phyloP scores from a whole-genome alignment of 306 rosid genomes.

The Sphenostylis stenocarpa region DNA sequence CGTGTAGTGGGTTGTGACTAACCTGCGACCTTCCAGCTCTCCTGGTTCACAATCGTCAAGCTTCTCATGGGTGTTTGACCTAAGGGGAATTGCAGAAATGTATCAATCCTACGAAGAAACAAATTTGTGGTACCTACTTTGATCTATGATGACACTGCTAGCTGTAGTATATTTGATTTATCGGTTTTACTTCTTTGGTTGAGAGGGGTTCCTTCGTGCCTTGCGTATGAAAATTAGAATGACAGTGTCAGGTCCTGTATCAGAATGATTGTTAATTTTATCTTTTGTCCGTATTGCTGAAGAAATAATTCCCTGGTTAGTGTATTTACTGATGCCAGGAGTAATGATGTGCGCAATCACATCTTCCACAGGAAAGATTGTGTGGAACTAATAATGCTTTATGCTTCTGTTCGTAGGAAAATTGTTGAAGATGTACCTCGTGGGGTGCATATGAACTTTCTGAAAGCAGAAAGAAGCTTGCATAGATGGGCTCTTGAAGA shows the following conservation, averaged over 20 bases:
- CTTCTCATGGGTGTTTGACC: constrained; percentile 86
- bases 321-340: constrained; percentile 23
- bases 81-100: constrained; percentile 84
- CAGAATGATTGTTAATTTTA: neutral
- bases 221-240: constrained; percentile 7
- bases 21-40: constrained; percentile 64
- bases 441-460: constrained; percentile 91
- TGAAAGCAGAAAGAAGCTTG: constrained; percentile 98
- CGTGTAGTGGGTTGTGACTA: constrained; percentile 93
- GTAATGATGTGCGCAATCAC: neutral
- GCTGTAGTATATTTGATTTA: constrained; percentile 4
- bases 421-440: constrained; percentile 94
- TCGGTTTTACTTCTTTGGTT: constrained; percentile 16
- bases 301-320: constrained; percentile 22
- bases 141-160: constrained; percentile 18
- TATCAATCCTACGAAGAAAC: constrained; percentile 89
- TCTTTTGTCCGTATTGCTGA: constrained; percentile 11
- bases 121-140: constrained; percentile 67
- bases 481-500: constrained; percentile 99
- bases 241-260: neutral
- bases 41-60: constrained; percentile 46
- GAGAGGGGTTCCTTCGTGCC: neutral
- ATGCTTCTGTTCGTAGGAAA: constrained; percentile 52
- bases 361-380: constrained; percentile 6
- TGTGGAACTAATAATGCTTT: constrained; percentile 18